Percentiles rank a stretch among this genome's conserved stretches.
These are phyloP conservation scores for Anthracocystis walkeri DNA, from an alignment of 1,284 basidiomycete species.

Conservation along the genomic window DNA sequence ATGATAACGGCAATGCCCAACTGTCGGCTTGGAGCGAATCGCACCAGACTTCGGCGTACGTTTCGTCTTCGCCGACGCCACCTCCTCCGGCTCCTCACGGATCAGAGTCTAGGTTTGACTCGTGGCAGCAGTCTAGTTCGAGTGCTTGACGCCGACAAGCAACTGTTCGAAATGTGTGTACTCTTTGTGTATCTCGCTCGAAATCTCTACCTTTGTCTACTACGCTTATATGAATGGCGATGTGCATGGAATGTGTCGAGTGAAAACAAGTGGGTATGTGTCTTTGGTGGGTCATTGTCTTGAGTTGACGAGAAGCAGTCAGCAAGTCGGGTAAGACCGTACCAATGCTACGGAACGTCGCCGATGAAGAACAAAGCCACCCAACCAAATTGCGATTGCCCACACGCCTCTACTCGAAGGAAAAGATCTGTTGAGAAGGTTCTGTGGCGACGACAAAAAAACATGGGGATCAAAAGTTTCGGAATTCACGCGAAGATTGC, in stretches of 20 bases:
- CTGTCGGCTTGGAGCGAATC: constrained; percentile 24
- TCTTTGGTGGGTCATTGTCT: too few relatives aligned
- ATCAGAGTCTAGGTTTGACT: constrained; percentile 11
- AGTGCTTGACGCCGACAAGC: neutral
- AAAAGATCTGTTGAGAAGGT: neutral
- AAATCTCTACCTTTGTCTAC: neutral
- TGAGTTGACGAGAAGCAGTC: neutral
- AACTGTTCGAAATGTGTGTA: neutral
- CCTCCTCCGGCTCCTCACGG: constrained; percentile 11
- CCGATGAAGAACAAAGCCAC: neutral
- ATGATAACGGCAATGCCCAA: constrained; percentile 2
- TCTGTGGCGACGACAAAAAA: neutral
- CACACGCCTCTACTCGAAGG: neutral
- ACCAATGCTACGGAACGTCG: constrained; percentile 3
- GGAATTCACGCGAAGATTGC: neutral
- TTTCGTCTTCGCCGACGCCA: constrained; percentile 19
- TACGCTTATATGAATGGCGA: too few relatives aligned
- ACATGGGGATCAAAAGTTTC: too few relatives aligned
- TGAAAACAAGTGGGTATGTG: neutral
- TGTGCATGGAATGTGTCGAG: neutral
- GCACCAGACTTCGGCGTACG: constrained; percentile 2
- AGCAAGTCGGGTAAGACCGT: neutral
- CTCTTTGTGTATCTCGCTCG: neutral
- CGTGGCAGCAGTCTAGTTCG: constrained; percentile 18
- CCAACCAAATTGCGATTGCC: neutral